Evolutionary conservation across 1,284 basidiomycete genomes (phyloP).

Genomic region (Salmacisia buchloeana): DNA sequence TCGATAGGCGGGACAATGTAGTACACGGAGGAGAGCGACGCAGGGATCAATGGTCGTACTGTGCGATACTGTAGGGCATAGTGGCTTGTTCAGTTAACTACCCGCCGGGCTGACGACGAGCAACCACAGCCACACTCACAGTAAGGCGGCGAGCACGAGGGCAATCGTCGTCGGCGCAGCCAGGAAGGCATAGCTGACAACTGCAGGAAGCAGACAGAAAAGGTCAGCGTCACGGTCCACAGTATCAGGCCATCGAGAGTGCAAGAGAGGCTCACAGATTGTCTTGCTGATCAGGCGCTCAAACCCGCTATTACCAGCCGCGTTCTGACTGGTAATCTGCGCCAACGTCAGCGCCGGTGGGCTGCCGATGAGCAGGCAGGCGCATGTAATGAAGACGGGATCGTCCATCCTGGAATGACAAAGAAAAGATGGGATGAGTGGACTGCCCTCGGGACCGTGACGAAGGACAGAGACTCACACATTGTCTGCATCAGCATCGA

Average conservation of each 20-base stretch:
- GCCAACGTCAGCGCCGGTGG: constrained; percentile 61
- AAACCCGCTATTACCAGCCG: constrained; percentile 70
- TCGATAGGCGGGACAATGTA: too few relatives aligned
- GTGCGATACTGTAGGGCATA: background rate
- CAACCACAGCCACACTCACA: constrained; percentile 14
- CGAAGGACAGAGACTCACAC: too few relatives aligned
- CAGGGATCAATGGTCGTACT: constrained; percentile 2
- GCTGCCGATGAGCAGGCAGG: constrained; percentile 67
- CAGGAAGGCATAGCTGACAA: constrained; percentile 41
- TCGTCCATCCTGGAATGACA: constrained; percentile 48
- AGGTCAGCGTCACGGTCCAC: background rate
- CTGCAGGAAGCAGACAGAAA: constrained; percentile 1
- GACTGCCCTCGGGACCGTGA: background rate
- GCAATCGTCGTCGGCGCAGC: constrained; percentile 43
- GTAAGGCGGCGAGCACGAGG: constrained; percentile 37
- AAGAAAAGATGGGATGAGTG: too few relatives aligned
- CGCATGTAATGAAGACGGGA: constrained; percentile 76
- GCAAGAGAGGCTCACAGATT: constrained; percentile 46
- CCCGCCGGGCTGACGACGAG: too few relatives aligned
- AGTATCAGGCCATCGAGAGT: background rate
- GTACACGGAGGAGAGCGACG: too few relatives aligned
- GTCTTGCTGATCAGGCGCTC: constrained; percentile 70
- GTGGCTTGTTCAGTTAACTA: too few relatives aligned
- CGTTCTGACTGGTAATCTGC: constrained; percentile 78
- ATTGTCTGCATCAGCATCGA: background rate